phyloP scores from a whole-genome alignment of 2,329 filamentous ascomycete species.

The Eutypa lata region DNA sequence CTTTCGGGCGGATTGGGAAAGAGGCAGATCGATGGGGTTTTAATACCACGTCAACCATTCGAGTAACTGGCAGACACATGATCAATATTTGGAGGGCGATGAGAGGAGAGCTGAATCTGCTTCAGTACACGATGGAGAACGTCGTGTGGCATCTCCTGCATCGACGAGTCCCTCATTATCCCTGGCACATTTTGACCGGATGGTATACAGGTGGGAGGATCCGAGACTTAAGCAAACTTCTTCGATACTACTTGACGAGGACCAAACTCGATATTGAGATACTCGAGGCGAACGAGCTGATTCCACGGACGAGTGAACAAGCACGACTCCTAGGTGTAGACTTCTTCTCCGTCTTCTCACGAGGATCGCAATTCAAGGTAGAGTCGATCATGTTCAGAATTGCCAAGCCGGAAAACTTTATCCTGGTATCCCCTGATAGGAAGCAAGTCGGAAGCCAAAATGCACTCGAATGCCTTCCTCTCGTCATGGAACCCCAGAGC shows the following conservation, averaged over 20 bases:
- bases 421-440: constrained; percentile 83
- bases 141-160: constrained; percentile 90
- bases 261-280: constrained; percentile 86
- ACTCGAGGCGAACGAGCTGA: constrained; percentile 82
- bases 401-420: constrained; percentile 92
- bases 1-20: constrained; percentile 79
- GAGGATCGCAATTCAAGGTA: constrained; percentile 97
- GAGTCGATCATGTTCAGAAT: constrained; percentile 99
- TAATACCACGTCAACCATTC: constrained; percentile 87
- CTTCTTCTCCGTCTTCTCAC: constrained; percentile 93
- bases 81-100: constrained; percentile 98
- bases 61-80: constrained; percentile 90
- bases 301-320: constrained; percentile 88
- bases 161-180: constrained; percentile 82
- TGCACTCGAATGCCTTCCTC: constrained; percentile 85
- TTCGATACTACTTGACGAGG: constrained; percentile 74
- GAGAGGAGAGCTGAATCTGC: constrained; percentile 83
- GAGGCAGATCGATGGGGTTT: constrained; percentile 91
- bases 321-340: constrained; percentile 89
- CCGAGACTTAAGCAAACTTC: constrained; percentile 67
- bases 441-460: constrained; percentile 94
- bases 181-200: constrained; percentile 70
- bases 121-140: constrained; percentile 96
- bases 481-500: constrained; percentile 97
- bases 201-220: constrained; percentile 75